phyloP scores from a whole-genome alignment of 345 rosid genomes.

The Brassica rapa region DNA sequence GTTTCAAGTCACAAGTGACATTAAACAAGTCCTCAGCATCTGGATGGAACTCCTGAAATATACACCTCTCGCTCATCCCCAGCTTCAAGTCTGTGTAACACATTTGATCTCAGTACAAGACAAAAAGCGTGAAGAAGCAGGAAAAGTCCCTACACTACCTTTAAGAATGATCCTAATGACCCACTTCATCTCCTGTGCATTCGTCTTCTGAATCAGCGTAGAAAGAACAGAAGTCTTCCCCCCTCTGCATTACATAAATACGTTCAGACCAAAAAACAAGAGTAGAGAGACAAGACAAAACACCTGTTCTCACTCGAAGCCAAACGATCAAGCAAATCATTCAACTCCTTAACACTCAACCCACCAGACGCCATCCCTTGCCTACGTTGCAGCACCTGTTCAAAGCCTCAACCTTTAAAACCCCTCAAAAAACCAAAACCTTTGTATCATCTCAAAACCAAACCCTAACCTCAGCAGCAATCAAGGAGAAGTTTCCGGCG shows the following conservation, averaged over 20 bases:
- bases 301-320: slow-evolving; percentile 81
- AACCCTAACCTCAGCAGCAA: slow-evolving; percentile 66
- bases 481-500: slow-evolving; percentile 82
- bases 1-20: slow-evolving; percentile 92
- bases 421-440: neutral
- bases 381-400: slow-evolving; percentile 70
- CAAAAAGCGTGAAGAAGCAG: neutral
- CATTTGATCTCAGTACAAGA: slow-evolving; percentile 5
- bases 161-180: slow-evolving; percentile 86
- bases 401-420: neutral
- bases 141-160: slow-evolving; percentile 44
- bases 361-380: slow-evolving; percentile 86
- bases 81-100: slow-evolving; percentile 80
- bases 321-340: slow-evolving; percentile 76
- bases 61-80: slow-evolving; percentile 90
- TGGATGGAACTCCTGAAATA: slow-evolving; percentile 94
- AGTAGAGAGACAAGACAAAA: slow-evolving; percentile 1
- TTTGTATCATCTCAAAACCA: neutral
- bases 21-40: slow-evolving; percentile 97
- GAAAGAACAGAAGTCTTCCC: slow-evolving; percentile 72
- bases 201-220: slow-evolving; percentile 81
- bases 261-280: neutral
- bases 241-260: slow-evolving; percentile 45
- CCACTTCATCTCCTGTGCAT: slow-evolving; percentile 98
- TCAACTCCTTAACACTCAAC: slow-evolving; percentile 67